Conservation (phyloP, 2,329 filamentous ascomycete genomes). For the Xylariaceae sp. region DNA sequence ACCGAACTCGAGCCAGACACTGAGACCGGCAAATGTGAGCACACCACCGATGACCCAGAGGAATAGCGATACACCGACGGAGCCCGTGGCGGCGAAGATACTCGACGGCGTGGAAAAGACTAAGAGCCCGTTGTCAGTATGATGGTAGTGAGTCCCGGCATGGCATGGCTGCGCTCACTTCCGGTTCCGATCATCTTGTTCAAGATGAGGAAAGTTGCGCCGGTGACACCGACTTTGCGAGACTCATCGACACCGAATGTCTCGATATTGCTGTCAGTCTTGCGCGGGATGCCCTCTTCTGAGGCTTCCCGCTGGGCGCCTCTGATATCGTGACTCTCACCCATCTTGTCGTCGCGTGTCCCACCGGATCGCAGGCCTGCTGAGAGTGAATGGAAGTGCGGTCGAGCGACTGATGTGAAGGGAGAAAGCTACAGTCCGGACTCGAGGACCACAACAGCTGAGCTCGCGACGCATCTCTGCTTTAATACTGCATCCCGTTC, state of each 20-base stretch:
- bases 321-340: slow-evolving; percentile 14
- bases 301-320: slow-evolving; percentile 21
- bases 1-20: slow-evolving; percentile 60
- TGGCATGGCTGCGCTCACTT: slow-evolving; percentile 36
- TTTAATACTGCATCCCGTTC: no score
- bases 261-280: slow-evolving; percentile 24
- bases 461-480: no score
- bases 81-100: slow-evolving; percentile 48
- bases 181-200: slow-evolving; percentile 57
- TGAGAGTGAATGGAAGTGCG: background rate
- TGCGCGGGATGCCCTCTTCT: slow-evolving; percentile 11
- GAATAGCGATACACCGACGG: slow-evolving; percentile 43
- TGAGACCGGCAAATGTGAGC: slow-evolving; percentile 53
- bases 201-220: slow-evolving; percentile 50
- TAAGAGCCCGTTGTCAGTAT: slow-evolving; percentile 17
- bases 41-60: slow-evolving; percentile 40
- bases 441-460: background rate
- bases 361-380: slow-evolving; percentile 9
- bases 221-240: slow-evolving; percentile 48
- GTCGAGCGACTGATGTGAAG: slow-evolving; percentile 1
- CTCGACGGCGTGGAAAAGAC: slow-evolving; percentile 52
- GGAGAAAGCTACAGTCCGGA: background rate
- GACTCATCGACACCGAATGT: slow-evolving; percentile 29
- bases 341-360: slow-evolving; percentile 15
- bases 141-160: background rate